These are phyloP conservation scores for Biscutella auriculata DNA, from an alignment of 441 rosid species.

Conservation along the genomic window DNA sequence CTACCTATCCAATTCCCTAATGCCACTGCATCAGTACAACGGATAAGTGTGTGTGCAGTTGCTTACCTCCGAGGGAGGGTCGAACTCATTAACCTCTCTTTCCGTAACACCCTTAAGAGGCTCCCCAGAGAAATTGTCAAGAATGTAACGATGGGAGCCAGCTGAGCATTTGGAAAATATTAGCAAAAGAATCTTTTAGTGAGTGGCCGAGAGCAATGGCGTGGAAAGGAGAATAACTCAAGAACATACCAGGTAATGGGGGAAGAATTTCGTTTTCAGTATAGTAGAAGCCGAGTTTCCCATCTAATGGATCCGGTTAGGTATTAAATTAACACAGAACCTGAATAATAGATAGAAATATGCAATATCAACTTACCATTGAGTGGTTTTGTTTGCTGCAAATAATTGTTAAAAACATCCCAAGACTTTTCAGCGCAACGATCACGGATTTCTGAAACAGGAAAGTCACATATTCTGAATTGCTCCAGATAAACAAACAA, in stretches of 20 bases:
- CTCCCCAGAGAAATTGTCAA: conserved; percentile 42
- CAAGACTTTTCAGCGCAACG: conserved; percentile 57
- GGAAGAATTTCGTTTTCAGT: conserved; percentile 94
- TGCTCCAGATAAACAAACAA: not conserved
- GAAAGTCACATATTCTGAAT: not conserved
- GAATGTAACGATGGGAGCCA: conserved; percentile 67
- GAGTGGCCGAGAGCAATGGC: not conserved
- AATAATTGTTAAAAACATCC: conserved; percentile 57
- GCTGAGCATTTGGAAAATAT: conserved; percentile 27
- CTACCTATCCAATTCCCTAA: too few relatives aligned
- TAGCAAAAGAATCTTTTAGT: not conserved
- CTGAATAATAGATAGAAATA: conserved; percentile 2
- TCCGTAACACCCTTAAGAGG: conserved; percentile 36
- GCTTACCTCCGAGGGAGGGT: conserved; percentile 76
- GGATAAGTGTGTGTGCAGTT: not conserved
- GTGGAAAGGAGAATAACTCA: not conserved
- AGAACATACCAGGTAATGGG: conserved; percentile 67
- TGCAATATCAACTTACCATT: conserved; percentile 33
- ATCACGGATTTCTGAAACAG: conserved; percentile 53
- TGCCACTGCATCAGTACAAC: not conserved
- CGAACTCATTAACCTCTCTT: conserved; percentile 57
- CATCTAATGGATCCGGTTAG: conserved; percentile 33
- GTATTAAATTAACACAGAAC: conserved; percentile 19
- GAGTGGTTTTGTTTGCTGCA: conserved; percentile 62
- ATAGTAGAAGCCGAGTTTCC: conserved; percentile 88